phyloP scores from a whole-genome alignment of 2,329 filamentous ascomycete species.

The Colletotrichum tanaceti region DNA sequence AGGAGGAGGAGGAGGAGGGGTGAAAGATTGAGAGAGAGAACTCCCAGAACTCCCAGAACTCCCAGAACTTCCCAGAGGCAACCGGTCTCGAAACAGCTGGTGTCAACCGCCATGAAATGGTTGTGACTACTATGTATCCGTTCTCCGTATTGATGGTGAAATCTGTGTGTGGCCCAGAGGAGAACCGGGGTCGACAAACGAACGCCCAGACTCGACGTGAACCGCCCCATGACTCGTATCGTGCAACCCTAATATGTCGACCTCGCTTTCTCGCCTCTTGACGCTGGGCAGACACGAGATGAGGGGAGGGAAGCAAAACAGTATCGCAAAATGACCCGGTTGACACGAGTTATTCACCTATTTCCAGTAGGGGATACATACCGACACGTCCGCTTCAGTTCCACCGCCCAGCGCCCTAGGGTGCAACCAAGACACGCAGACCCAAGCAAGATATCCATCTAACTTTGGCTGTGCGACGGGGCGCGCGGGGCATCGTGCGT shows the following conservation, averaged over 20 bases:
- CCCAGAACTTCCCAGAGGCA: too few relatives aligned
- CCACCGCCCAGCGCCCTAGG: neutral
- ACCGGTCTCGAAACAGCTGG: neutral
- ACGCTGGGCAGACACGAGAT: neutral
- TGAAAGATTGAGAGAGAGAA: too few relatives aligned
- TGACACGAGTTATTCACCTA: neutral
- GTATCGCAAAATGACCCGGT: neutral
- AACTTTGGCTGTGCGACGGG: neutral
- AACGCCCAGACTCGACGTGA: constrained; percentile 8
- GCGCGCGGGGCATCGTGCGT: neutral
- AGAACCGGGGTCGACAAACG: neutral
- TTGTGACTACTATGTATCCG: too few relatives aligned
- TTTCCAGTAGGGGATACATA: neutral
- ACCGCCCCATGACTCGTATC: constrained; percentile 29
- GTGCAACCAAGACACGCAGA: neutral
- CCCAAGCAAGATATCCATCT: too few relatives aligned
- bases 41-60: too few relatives aligned
- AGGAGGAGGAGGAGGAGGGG: too few relatives aligned
- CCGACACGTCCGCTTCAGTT: neutral
- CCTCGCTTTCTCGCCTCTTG: neutral
- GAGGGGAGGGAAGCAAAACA: too few relatives aligned
- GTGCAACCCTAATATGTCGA: neutral
- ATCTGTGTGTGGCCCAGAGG: neutral
- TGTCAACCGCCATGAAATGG: neutral
- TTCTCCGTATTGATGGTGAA: neutral